phyloP scores from a whole-genome alignment of 208 protist genomes.

The Acanthamoeba healyi region DNA sequence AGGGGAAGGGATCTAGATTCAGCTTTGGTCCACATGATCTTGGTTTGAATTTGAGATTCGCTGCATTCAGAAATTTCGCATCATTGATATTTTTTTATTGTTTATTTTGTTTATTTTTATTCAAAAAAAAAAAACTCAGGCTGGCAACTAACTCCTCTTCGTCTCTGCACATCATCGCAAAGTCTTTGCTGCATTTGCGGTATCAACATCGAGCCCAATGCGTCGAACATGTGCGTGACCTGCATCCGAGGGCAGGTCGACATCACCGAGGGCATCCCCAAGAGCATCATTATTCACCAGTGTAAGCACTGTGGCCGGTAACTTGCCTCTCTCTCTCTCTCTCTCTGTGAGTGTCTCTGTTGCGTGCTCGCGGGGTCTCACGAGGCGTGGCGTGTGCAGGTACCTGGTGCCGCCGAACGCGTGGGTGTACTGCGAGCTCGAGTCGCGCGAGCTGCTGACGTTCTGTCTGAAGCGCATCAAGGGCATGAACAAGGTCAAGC shows the following conservation, averaged over 20 bases:
- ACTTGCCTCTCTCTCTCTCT: background rate
- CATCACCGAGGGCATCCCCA: constrained; percentile 98
- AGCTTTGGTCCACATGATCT: too few species aligned
- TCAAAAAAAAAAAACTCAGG: too few species aligned
- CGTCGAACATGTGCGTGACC: constrained; percentile 98
- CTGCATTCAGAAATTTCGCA: too few species aligned
- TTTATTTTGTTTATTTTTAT: too few species aligned
- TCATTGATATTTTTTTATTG: too few species aligned
- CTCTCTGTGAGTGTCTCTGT: background rate
- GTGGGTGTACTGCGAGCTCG: constrained; percentile 96
- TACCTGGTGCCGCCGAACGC: constrained; percentile 98
- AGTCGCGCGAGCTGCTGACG: constrained; percentile 98
- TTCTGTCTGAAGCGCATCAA: constrained; percentile 98
- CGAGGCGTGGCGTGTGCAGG: constrained; percentile 24
- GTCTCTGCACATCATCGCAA: too few species aligned
- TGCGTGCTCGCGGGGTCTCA: background rate
- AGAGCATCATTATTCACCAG: constrained; percentile 96
- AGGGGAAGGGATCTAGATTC: too few species aligned
- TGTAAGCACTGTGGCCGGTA: constrained; percentile 89
- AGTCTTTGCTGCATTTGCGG: constrained; percentile 97
- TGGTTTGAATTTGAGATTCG: too few species aligned
- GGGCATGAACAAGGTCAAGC: constrained; percentile 96
- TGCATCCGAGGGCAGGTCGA: constrained; percentile 97
- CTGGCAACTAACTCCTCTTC: too few species aligned
- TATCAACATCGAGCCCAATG: constrained; percentile 96